phyloP scores from a whole-genome alignment of 495 filamentous ascomycete genomes.

The Annulohypoxylon stygium region DNA sequence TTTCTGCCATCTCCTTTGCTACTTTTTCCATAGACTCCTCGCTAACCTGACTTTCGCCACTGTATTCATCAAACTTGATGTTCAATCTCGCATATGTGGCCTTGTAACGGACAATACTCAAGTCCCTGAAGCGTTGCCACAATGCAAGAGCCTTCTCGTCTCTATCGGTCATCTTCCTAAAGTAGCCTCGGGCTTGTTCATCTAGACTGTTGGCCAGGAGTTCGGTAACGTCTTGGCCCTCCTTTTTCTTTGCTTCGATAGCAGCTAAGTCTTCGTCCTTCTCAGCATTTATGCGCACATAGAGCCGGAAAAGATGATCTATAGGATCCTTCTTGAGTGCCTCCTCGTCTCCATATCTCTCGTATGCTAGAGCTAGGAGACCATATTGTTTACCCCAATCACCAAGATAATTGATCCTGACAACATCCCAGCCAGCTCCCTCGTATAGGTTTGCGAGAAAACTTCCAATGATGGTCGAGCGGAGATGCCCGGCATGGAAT shows the following conservation, averaged over 20 bases:
- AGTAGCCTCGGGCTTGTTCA: constrained; percentile 78
- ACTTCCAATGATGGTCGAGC: constrained; percentile 75
- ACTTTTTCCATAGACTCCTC: constrained; percentile 82
- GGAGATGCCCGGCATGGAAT: constrained; percentile 76
- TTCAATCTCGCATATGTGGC: constrained; percentile 82
- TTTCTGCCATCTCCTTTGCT: constrained; percentile 74
- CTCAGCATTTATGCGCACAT: constrained; percentile 72
- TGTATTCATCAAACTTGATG: constrained; percentile 94
- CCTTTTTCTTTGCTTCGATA: constrained; percentile 60
- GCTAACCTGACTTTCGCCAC: constrained; percentile 91
- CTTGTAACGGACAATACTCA: constrained; percentile 89
- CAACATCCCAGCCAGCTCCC: constrained; percentile 71
- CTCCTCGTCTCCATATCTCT: constrained; percentile 71
- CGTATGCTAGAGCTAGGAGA: constrained; percentile 69
- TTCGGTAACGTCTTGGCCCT: constrained; percentile 63
- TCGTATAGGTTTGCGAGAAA: constrained; percentile 73
- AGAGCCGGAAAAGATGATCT: constrained; percentile 74
- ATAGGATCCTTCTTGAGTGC: constrained; percentile 69
- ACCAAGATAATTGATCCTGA: constrained; percentile 74
- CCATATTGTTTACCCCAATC: constrained; percentile 79
- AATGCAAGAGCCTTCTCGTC: constrained; percentile 79
- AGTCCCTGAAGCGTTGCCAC: constrained; percentile 90
- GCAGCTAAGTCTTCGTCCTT: constrained; percentile 68
- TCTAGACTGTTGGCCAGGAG: constrained; percentile 68
- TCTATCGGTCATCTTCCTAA: constrained; percentile 90